Percentiles rank a stretch among this genome's conserved stretches.
These are phyloP conservation scores for Cadophora luteo-olivacea DNA, from an alignment of 2,329 filamentous ascomycete genomes.

Conservation along the genomic window DNA sequence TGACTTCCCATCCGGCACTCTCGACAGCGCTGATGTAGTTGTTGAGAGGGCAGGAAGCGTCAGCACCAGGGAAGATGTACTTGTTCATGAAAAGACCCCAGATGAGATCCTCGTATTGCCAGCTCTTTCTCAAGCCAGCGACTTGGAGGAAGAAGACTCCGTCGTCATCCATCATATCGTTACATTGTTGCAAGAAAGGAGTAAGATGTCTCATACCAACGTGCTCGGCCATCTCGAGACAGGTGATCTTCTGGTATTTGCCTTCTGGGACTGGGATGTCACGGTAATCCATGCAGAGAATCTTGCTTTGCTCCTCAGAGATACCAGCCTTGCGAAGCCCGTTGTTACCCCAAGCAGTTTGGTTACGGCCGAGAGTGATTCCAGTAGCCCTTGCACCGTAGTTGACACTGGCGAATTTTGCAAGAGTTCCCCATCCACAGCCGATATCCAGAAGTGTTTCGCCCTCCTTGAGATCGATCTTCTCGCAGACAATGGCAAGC, in stretches of 20 bases:
- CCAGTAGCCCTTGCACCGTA: constrained; percentile 85
- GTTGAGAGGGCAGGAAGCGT: constrained; percentile 91
- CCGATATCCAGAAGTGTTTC: constrained; percentile 92
- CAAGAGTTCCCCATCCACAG: constrained; percentile 96
- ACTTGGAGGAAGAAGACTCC: constrained; percentile 96
- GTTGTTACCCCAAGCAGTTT: constrained; percentile 95
- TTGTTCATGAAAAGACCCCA: constrained; percentile 99
- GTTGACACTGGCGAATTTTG: constrained; percentile 90
- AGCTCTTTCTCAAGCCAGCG: constrained; percentile 88
- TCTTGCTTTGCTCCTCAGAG: constrained; percentile 85
- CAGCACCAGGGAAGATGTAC: constrained; percentile 96
- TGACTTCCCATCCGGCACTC: constrained; percentile 87
- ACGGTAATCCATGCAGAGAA: constrained; percentile 97
- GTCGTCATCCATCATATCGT: constrained; percentile 96
- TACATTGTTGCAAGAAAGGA: constrained; percentile 82
- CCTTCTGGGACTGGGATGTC: constrained; percentile 83
- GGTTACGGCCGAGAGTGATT: constrained; percentile 93
- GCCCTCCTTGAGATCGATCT: constrained; percentile 82
- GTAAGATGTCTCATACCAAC: constrained; percentile 91
- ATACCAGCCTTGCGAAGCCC: constrained; percentile 84
- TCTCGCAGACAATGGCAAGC: constrained; percentile 91
- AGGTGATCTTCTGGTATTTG: constrained; percentile 93
- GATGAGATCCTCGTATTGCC: constrained; percentile 98
- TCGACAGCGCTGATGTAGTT: constrained; percentile 87
- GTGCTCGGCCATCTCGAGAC: constrained; percentile 98